Conservation (phyloP, 495 filamentous ascomycete species). For the Niebla homalea region DNA sequence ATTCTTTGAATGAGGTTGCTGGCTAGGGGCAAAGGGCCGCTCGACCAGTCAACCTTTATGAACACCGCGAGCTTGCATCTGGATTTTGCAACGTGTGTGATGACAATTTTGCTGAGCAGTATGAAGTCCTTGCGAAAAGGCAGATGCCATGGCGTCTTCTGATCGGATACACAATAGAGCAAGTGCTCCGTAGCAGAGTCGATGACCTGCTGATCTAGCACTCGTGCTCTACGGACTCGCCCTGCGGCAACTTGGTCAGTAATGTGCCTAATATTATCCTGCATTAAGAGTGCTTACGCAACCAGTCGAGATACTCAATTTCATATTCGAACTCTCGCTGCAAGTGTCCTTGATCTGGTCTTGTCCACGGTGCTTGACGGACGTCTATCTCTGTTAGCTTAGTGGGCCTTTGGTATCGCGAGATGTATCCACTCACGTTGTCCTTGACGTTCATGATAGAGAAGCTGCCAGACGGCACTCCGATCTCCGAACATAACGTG, state of each 20-base stretch:
- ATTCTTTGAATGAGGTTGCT: conserved; percentile 60
- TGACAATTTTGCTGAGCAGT: conserved; percentile 80
- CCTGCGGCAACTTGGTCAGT: conserved; percentile 17
- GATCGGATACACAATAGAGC: conserved; percentile 86
- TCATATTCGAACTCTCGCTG: conserved; percentile 69
- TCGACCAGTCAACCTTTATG: conserved; percentile 72
- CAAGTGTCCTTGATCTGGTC: conserved; percentile 52
- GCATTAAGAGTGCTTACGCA: conserved; percentile 35
- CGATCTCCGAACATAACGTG: conserved; percentile 94
- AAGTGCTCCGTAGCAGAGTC: conserved; percentile 89
- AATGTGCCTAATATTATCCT: background rate
- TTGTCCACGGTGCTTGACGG: conserved; percentile 76
- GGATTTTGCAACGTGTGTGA: conserved; percentile 82
- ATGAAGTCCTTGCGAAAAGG: conserved; percentile 68
- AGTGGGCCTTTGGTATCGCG: conserved; percentile 12
- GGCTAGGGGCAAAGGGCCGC: conserved; percentile 33
- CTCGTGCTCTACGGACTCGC: conserved; percentile 36
- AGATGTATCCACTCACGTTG: conserved; percentile 36
- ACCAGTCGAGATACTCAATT: conserved; percentile 50
- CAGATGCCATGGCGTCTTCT: conserved; percentile 81
- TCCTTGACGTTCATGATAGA: conserved; percentile 76
- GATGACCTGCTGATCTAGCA: conserved; percentile 77
- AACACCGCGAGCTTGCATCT: conserved; percentile 85
- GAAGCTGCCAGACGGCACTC: conserved; percentile 80
- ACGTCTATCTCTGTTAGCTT: conserved; percentile 28